These are phyloP conservation scores for Solanum hybrid DNA, from an alignment of 305 asterid species.

Conservation along the genomic window DNA sequence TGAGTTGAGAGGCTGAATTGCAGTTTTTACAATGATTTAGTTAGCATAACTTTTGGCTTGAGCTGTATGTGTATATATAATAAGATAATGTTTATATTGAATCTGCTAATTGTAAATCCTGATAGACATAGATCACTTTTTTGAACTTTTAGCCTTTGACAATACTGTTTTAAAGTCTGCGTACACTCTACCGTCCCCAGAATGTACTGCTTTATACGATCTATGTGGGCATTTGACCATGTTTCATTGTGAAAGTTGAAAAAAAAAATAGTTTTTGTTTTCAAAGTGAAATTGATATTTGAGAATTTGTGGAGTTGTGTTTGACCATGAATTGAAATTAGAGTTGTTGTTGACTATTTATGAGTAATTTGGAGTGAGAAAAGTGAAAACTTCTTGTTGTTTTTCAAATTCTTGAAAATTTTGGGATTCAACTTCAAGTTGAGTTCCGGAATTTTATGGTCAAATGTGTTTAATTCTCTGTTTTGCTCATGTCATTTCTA, in stretches of 20 bases:
- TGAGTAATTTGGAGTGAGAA: not conserved
- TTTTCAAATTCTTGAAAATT: not conserved
- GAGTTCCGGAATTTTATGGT: not conserved
- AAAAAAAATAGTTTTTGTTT: not conserved
- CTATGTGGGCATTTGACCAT: not conserved
- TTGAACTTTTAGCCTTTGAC: not conserved
- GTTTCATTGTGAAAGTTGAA: not conserved
- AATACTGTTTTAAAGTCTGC: not conserved
- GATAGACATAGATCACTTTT: not conserved
- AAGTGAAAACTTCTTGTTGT: not conserved
- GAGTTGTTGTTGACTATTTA: not conserved
- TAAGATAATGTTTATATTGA: not conserved
- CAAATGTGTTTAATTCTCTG: not conserved
- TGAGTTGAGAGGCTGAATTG: not conserved
- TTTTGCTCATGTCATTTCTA: not conserved
- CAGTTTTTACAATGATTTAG: not conserved
- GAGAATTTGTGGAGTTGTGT: not conserved
- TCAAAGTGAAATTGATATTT: not conserved
- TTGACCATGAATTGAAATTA: not conserved
- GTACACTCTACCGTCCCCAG: not conserved
- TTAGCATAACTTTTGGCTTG: not conserved
- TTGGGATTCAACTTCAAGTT: not conserved
- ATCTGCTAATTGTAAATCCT: not conserved
- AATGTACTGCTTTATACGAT: not conserved
- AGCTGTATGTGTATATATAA: not conserved